Base-by-base conservation (phyloP, 192 early-diverging fungal species). In the Entomortierella beljakovae region DNA sequence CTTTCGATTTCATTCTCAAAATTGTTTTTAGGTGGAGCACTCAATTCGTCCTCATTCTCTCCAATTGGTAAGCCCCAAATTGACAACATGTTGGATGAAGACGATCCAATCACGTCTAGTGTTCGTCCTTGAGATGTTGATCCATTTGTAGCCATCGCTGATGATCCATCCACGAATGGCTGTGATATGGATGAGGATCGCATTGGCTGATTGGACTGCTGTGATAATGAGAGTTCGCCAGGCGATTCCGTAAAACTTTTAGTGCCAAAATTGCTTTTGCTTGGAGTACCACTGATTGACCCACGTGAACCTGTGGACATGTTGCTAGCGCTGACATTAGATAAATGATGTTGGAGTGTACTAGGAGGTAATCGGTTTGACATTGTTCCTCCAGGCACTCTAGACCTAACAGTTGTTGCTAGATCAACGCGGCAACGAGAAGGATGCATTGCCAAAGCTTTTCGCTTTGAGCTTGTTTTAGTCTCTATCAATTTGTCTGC, bases 391-490 rank as follows among this genome's bases (percentile, higher is more conserved):
- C 63, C 63, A 38, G 28, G 51, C 0, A 29, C 25, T 15, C 75
- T 42, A 26, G 75, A 37, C 42, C 60, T 70, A 22, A 70, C 57
- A 22, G 75, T 68, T 11, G 43, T 18, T 0, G 54, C 51, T 28
- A 68, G 75, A n/a, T 79, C 75, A 25, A 79, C 70, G 8, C 75
- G 67, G 50, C 75, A 79, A 0, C 75, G 53, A 9, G 56, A 43
- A 16, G 75, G 75, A 31, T 70, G 61, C 53, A 79, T 79, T 7
- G 75, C 75, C 40, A 50, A 10, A 1, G 61, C n/a, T 29, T 37
- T 68, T 25, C 70, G 42, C 35, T 61, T 51, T 2, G 62, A 38
- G n/a, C 68, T 53, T 23, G 37, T 6, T 48, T 37, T 64, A 2
- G 26, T 9, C 20, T 22, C 15, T 6, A 31, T 51, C 20, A 70